Conservation (phyloP, 2,329 filamentous ascomycete genomes). For the Hypoxylon sp. region DNA sequence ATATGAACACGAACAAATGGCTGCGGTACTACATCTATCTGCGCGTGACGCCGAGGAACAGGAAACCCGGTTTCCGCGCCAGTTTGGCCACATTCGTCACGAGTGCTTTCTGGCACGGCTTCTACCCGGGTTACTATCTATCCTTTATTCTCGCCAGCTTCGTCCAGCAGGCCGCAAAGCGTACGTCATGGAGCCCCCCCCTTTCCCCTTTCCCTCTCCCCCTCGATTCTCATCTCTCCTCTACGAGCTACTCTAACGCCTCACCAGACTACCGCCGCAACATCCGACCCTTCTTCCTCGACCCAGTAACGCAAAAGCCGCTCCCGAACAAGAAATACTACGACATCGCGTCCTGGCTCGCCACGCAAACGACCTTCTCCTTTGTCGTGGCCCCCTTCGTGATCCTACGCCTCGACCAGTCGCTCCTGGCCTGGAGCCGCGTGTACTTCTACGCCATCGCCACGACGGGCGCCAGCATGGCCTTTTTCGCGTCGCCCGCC, state of each 20-base stretch:
- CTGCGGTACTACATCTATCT: conserved; percentile 96
- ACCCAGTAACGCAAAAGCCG: conserved; percentile 78
- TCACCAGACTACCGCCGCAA: conserved; percentile 86
- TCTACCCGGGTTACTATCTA: conserved; percentile 96
- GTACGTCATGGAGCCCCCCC: conserved; percentile 68
- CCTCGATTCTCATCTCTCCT: neutral
- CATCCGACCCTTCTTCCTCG: conserved; percentile 92
- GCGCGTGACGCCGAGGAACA: conserved; percentile 92
- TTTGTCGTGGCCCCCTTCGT: conserved; percentile 90
- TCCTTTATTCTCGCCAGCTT: conserved; percentile 91
- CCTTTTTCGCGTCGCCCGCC: conserved; percentile 84
- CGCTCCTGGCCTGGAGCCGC: conserved; percentile 82
- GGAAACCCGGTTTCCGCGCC: conserved; percentile 95
- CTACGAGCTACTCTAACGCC: conserved; percentile 24
- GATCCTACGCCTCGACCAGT: conserved; percentile 79
- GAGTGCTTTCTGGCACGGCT: conserved; percentile 97
- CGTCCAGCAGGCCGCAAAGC: conserved; percentile 93
- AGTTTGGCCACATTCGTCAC: conserved; percentile 95
- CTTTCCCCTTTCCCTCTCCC: neutral
- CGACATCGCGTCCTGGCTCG: conserved; percentile 80
- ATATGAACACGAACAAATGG: conserved; percentile 99
- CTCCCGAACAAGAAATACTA: conserved; percentile 86
- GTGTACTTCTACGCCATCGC: conserved; percentile 91
- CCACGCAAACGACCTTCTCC: conserved; percentile 85
- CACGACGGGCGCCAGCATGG: conserved; percentile 74